Base-by-base conservation (phyloP, 2,329 filamentous ascomycete species). In the Sclerotinia spermophila region DNA sequence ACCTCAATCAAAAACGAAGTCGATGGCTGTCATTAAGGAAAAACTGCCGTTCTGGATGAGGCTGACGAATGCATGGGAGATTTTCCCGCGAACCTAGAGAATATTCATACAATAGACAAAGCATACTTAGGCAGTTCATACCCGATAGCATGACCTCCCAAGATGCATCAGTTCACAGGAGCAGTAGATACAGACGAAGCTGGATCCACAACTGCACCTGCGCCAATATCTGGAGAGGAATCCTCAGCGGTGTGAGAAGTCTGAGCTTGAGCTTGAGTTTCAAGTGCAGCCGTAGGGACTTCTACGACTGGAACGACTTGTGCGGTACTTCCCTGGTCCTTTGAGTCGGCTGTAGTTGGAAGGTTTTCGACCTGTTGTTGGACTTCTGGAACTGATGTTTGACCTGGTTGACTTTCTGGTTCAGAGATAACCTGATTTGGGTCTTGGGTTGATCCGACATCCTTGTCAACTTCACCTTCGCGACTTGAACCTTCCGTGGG, bases 241-340 rank as follows among this genome's bases (percentile, higher is more conserved):
- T 42, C 58, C 19, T 15, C 35, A 60, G 35, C 30, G 6, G 21
- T 30, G n/a, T 66, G 17, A 8, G 24, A 11, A 42, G n/a, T 10
- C 35, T 53, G 62, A 4, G 62, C 35, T 35, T 53, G 62, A 24
- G 35, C 33, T 53, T 53, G 45, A 40, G 62, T 66, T 35, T 66
- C 35, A 30, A 27, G 48, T 40, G 45, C 35, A 53, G 62, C 48
- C 11, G 45, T 30, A 42, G 62, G 45, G 35, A 53, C 35, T 66
- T 66, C 35, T 30, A 66, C 62, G 5, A 53, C 35, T 13, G 62
- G 62, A n/a, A 66, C 17, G 38, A 27, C 38, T 66, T 66, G 62
- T 17, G 62, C 8, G 5, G 21, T 21, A 13, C 17, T 66, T 40
- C 40, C 35, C 10, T 15, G 35, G 11, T 24, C 5, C 33, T 66